These are phyloP conservation scores for Coccinonectria pachysandricola DNA, from an alignment of 2,329 filamentous ascomycete genomes.

Conservation along the genomic window DNA sequence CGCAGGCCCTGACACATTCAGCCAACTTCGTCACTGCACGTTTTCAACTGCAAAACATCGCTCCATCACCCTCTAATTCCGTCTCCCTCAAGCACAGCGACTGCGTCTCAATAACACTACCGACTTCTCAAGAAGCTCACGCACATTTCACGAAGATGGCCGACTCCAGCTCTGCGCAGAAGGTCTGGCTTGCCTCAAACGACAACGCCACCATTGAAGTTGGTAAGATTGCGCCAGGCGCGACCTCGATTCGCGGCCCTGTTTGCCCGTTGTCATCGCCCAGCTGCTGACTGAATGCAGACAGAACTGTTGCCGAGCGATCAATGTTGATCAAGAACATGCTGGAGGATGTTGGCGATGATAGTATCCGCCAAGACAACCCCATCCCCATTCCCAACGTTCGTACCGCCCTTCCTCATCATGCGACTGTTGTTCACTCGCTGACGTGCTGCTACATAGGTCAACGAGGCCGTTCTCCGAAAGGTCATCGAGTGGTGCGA, in stretches of 20 bases:
- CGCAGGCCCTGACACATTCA: slow-evolving; percentile 14
- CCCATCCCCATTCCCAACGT: slow-evolving; percentile 84
- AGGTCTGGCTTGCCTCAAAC: slow-evolving; percentile 42
- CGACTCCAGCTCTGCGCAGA: slow-evolving; percentile 24
- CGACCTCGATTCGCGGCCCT: no score
- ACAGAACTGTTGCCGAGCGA: slow-evolving; percentile 77
- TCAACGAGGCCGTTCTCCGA: slow-evolving; percentile 85
- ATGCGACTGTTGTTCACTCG: slow-evolving; percentile 4
- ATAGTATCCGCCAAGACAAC: slow-evolving; percentile 42
- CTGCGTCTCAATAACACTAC: slow-evolving; percentile 1
- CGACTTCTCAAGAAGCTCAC: slow-evolving; percentile 2
- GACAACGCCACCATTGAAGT: slow-evolving; percentile 37
- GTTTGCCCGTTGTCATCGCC: slow-evolving; percentile 3
- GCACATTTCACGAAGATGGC: slow-evolving; percentile 29
- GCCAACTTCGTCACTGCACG: no score
- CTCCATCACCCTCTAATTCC: slow-evolving; percentile 8
- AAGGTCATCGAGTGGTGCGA: slow-evolving; percentile 99
- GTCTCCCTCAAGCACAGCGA: slow-evolving; percentile 1
- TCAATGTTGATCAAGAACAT: slow-evolving; percentile 97
- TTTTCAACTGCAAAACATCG: no score
- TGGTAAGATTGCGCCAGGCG: slow-evolving; percentile 29
- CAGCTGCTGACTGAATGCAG: slow-evolving; percentile 30
- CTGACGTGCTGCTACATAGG: slow-evolving; percentile 34
- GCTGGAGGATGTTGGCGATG: slow-evolving; percentile 80
- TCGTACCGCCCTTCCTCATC: slow-evolving; percentile 20